Evolutionary conservation across 2,329 filamentous ascomycete genomes (phyloP).

Genomic region (Aspergillus sp.): DNA sequence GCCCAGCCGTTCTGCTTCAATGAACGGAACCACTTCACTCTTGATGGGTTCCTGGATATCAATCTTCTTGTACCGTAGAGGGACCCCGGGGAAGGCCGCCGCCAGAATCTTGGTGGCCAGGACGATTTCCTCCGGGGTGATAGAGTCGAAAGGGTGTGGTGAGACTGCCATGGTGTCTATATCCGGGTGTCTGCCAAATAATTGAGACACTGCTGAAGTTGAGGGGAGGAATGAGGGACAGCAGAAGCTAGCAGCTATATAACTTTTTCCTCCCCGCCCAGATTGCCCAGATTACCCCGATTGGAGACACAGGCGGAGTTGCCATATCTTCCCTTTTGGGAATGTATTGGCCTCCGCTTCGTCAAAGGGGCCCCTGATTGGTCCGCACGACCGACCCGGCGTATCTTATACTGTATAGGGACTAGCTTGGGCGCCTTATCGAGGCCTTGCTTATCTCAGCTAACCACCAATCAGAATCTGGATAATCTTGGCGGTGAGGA

Average conservation of each 20-base stretch:
- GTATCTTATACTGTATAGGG: conserved; percentile 16
- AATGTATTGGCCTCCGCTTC: neutral
- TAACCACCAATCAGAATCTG: neutral
- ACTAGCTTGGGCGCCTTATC: neutral
- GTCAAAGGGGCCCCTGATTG: conserved; percentile 10
- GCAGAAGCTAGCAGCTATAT: too few relatives aligned
- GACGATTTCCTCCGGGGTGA: conserved; percentile 43
- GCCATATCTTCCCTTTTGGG: too few relatives aligned
- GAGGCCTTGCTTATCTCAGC: neutral
- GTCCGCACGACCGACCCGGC: conserved; percentile 7
- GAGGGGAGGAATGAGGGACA: neutral
- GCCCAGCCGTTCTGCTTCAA: conserved; percentile 62
- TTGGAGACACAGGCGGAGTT: too few relatives aligned
- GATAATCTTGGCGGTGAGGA: too few relatives aligned
- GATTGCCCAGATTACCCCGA: too few relatives aligned
- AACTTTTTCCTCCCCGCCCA: too few relatives aligned
- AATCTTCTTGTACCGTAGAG: conserved; percentile 63
- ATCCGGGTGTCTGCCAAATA: neutral
- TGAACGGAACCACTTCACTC: conserved; percentile 59
- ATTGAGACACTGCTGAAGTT: neutral
- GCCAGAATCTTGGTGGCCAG: conserved; percentile 43
- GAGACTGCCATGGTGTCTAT: conserved; percentile 16
- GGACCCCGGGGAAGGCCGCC: conserved; percentile 38
- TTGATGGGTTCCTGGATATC: conserved; percentile 68
- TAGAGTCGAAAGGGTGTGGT: conserved; percentile 45